Evolutionary conservation across 257 asterid species (phyloP).

Genomic region (Nicotiana benthamiana): DNA sequence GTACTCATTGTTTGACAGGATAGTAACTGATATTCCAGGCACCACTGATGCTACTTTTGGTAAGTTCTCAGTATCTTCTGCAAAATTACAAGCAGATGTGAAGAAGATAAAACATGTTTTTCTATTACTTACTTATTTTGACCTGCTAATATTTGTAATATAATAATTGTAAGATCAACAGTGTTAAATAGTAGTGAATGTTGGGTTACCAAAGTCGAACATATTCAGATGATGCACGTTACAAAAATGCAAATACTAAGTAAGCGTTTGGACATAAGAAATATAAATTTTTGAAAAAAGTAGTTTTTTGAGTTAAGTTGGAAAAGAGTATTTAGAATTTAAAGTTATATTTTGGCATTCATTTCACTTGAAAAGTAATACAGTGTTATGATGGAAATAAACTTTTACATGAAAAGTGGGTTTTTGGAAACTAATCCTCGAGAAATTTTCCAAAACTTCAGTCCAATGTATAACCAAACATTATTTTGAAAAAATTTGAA

Average conservation of each 20-base stretch:
- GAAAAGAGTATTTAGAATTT: too few relatives aligned
- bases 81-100: background rate
- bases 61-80: conserved; percentile 20
- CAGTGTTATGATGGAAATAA: too few relatives aligned
- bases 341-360: too few relatives aligned
- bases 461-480: too few relatives aligned
- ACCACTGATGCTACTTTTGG: conserved; percentile 83
- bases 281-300: too few relatives aligned
- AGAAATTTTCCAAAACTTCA: too few relatives aligned
- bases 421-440: too few relatives aligned
- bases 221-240: background rate
- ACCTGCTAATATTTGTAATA: background rate
- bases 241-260: background rate
- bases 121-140: background rate
- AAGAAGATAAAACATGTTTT: background rate
- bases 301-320: too few relatives aligned
- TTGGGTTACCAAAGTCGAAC: background rate
- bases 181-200: background rate
- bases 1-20: conserved; percentile 16
- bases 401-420: too few relatives aligned
- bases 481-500: too few relatives aligned
- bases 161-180: background rate
- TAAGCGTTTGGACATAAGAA: too few relatives aligned
- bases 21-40: conserved; percentile 88
- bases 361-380: too few relatives aligned